These are phyloP conservation scores for Xenoacremonium recifei DNA, from an alignment of 2,329 filamentous ascomycete species.

Conservation along the genomic window DNA sequence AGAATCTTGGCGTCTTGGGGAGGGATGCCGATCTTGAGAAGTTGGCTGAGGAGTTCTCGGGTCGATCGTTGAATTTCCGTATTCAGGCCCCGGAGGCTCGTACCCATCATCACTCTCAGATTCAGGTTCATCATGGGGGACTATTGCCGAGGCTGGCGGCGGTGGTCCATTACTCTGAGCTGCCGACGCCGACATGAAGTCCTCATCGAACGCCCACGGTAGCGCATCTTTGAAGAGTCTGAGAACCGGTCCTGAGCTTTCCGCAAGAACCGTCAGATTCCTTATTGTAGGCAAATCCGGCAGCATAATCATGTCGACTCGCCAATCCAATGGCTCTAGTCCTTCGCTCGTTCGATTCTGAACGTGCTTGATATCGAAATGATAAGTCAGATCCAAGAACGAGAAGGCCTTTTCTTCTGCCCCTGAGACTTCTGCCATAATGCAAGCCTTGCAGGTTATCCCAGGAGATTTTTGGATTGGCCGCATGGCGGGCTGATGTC, in stretches of 20 bases:
- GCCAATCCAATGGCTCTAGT: conserved; percentile 39
- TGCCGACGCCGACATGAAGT: too few relatives aligned
- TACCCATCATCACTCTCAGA: too few relatives aligned
- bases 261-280: conserved; percentile 26
- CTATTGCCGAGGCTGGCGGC: too few relatives aligned
- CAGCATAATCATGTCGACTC: conserved; percentile 44
- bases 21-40: too few relatives aligned
- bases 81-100: too few relatives aligned
- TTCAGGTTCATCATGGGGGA: too few relatives aligned
- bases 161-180: too few relatives aligned
- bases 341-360: conserved; percentile 22
- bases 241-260: conserved; percentile 32
- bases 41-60: too few relatives aligned
- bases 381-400: conserved; percentile 59
- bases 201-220: conserved; percentile 30
- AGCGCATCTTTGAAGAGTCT: conserved; percentile 39
- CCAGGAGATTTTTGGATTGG: conserved; percentile 53
- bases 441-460: conserved; percentile 56
- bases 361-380: conserved; percentile 50
- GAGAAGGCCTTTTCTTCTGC: conserved; percentile 42
- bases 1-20: too few relatives aligned
- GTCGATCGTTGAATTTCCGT: too few relatives aligned
- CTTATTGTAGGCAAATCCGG: conserved; percentile 30
- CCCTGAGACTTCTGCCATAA: conserved; percentile 32
- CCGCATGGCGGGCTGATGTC: conserved; percentile 56